phyloP scores from a whole-genome alignment of 805 yeast genomes.

The Candida palmyrensis region DNA sequence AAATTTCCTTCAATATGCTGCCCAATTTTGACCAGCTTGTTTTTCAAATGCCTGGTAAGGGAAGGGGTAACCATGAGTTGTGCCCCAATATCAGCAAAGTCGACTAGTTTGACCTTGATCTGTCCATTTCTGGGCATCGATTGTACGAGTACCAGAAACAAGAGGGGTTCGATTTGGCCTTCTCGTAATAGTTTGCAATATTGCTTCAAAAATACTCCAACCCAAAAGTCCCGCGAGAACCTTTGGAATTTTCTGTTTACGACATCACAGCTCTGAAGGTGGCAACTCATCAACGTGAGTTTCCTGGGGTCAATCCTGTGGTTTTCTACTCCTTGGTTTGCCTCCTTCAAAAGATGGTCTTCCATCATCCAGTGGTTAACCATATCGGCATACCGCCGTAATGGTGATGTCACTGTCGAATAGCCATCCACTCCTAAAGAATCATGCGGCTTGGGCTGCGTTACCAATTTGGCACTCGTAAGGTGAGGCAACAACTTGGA shows the following conservation, averaged over 20 bases:
- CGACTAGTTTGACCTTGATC: constrained; percentile 19
- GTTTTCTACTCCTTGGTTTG: neutral
- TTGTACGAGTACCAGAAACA: constrained; percentile 18
- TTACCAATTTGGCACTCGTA: constrained; percentile 48
- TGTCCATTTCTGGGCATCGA: constrained; percentile 20
- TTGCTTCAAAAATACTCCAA: constrained; percentile 27
- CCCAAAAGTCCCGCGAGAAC: constrained; percentile 30
- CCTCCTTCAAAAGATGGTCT: constrained; percentile 9
- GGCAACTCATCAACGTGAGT: constrained; percentile 17
- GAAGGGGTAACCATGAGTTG: constrained; percentile 16
- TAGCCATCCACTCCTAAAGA: constrained; percentile 61
- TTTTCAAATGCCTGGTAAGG: constrained; percentile 14
- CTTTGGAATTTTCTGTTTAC: constrained; percentile 18
- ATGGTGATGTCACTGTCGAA: constrained; percentile 81
- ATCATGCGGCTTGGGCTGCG: constrained; percentile 45
- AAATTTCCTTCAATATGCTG: constrained; percentile 14
- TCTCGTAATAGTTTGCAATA: constrained; percentile 16
- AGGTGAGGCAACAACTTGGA: constrained; percentile 41
- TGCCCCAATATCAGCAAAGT: constrained; percentile 18
- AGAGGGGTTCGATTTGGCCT: constrained; percentile 15
- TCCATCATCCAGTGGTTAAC: constrained; percentile 72
- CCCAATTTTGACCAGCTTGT: constrained; percentile 18
- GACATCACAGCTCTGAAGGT: constrained; percentile 27
- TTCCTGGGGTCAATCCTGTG: neutral
- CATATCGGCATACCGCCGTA: constrained; percentile 77